Percentiles rank a stretch among this genome's conserved stretches.
Evolutionary conservation across 1,284 basidiomycete species (phyloP).

Genomic region (Cutaneotrichosporon sp.): DNA sequence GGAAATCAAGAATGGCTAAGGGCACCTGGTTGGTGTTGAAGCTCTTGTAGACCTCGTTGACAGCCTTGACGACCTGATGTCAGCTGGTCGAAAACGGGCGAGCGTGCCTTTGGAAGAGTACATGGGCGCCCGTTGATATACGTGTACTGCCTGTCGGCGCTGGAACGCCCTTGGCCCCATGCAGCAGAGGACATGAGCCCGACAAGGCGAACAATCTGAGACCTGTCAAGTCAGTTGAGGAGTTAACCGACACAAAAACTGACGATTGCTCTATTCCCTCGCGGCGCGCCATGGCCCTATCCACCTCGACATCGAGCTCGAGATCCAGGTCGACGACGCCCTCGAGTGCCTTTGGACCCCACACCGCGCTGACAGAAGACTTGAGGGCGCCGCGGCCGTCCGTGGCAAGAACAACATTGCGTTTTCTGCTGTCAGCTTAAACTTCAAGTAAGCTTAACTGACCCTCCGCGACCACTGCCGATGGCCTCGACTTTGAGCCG

Average conservation of each 20-base stretch:
- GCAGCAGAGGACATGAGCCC: slow-evolving; percentile 44
- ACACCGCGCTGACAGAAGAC: slow-evolving; percentile 68
- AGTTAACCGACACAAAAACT: slow-evolving; percentile 1
- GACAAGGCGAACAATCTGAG: slow-evolving; percentile 30
- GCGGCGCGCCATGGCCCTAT: slow-evolving; percentile 50
- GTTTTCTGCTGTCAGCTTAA: slow-evolving; percentile 54
- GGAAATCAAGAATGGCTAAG: slow-evolving; percentile 76
- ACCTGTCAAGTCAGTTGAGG: slow-evolving; percentile 17
- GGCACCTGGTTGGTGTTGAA: slow-evolving; percentile 78
- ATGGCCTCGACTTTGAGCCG: slow-evolving; percentile 64
- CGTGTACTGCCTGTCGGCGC: slow-evolving; percentile 84
- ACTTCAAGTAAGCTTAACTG: slow-evolving; percentile 6
- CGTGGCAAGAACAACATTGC: slow-evolving; percentile 67
- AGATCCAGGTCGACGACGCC: slow-evolving; percentile 70
- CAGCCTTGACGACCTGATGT: slow-evolving; percentile 66
- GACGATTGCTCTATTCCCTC: slow-evolving; percentile 35
- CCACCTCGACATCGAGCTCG: slow-evolving; percentile 62
- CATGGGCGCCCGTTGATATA: slow-evolving; percentile 93
- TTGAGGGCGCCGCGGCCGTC: slow-evolving; percentile 60
- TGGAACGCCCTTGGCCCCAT: slow-evolving; percentile 60
- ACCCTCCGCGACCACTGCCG: slow-evolving; percentile 61
- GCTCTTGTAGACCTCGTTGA: slow-evolving; percentile 83
- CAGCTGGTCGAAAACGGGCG: not conserved
- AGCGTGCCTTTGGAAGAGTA: slow-evolving; percentile 62
- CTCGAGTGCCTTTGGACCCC: slow-evolving; percentile 75